Evolutionary conservation across 768 basidiomycete species (phyloP), one percentile per base, ranked within the genome.

Genomic region (Podaxis sp.): DNA sequence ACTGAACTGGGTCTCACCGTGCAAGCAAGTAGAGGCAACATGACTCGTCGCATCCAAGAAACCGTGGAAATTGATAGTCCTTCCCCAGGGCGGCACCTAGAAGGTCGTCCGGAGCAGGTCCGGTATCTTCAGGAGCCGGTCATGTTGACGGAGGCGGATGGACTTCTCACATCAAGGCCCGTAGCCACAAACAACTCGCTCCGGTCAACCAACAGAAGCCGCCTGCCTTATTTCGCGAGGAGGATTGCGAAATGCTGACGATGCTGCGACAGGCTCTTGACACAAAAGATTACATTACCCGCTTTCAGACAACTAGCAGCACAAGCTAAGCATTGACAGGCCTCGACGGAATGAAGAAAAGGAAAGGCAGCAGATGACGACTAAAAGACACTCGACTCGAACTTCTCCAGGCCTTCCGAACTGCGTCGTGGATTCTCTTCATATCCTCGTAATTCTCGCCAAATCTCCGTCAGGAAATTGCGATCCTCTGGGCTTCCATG

Each of bases 61-160:
- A 48, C 54, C 36, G 54, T 57, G 56, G 56, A 28, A 57, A 24
- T n/a, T 20, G 22, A 11, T 5, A 13, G n/a, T 22, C 11, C 36
- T 3, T 40, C 37, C 11, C 37, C 20, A 56, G 36, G 22, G 22
- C 20, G 20, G 49, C 41, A 15, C 20, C 8, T 26, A 50, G 49
- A 28, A 28, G 20, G 26, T 26, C 12, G 13, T 50, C 49, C 49
- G 49, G 49, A 50, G n/a, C 46, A 20, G 30, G 46, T 20, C 44
- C 57, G 57, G 57, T 26, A 12, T 46, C 30, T 36, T 24, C 22
- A 33, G 20, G 49, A 49, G 57, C 57, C 57, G 57, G 57, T 49
- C 20, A 22, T 33, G 15, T n/a, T 3, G 36, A 22, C 38, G 49
- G 49, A 28, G n/a, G 20, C 37, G 11, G 20, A 55, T 20, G 54